Evolutionary conservation across 768 basidiomycete species (phyloP).

Genomic region (Ramaria sp.): DNA sequence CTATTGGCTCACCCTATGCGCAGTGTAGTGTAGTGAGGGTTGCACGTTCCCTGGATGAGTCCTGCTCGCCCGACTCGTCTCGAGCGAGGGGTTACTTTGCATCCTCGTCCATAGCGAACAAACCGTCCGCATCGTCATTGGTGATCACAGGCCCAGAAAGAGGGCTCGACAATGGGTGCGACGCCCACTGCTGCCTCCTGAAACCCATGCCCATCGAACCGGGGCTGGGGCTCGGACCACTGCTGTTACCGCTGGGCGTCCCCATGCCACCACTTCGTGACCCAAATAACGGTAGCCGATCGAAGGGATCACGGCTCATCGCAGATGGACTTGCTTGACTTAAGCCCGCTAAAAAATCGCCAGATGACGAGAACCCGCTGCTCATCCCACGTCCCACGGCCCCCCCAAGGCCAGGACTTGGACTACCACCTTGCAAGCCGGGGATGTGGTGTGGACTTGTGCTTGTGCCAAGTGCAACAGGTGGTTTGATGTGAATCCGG

Average conservation of each 20-base stretch:
- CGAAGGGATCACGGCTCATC: constrained; percentile 1
- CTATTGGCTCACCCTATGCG: neutral
- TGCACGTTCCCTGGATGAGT: neutral
- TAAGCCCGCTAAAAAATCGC: neutral
- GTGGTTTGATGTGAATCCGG: constrained; percentile 67
- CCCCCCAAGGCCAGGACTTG: neutral
- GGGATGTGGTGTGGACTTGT: constrained; percentile 5
- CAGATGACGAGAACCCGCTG: neutral
- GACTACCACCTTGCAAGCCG: neutral
- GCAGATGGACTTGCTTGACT: neutral
- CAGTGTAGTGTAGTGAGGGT: neutral
- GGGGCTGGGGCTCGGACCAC: neutral
- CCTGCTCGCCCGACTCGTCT: neutral
- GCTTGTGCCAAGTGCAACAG: constrained; percentile 13
- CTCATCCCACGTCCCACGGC: neutral
- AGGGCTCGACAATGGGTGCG: constrained; percentile 33
- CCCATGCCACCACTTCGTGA: neutral
- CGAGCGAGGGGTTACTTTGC: constrained; percentile 1
- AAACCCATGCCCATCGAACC: constrained; percentile 10
- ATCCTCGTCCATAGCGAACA: constrained; percentile 57
- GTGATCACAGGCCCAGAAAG: constrained; percentile 49
- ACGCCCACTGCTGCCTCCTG: constrained; percentile 1
- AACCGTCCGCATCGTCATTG: constrained; percentile 52
- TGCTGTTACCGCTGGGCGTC: neutral
- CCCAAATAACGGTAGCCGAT: neutral